phyloP scores from a whole-genome alignment of 225 moss, liverwort and hornwort species.

The Bryoerythrophyllum caledonicum region DNA sequence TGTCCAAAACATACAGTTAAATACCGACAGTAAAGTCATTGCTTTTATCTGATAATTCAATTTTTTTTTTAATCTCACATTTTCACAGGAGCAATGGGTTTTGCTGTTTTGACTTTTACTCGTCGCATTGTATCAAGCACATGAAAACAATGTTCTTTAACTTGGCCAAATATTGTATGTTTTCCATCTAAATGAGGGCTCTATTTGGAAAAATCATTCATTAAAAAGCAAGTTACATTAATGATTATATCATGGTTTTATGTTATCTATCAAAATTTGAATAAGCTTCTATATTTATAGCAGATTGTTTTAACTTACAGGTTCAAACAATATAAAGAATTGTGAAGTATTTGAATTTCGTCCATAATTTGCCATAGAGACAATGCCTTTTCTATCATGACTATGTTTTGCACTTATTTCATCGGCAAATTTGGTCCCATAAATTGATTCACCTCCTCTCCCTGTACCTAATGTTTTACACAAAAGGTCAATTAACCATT shows the following conservation, averaged over 20 bases:
- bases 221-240: not conserved
- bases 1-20: too few species aligned
- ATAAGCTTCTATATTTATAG: too few species aligned
- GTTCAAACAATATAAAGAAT: conserved; percentile 84
- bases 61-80: conserved; percentile 23
- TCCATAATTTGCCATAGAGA: conserved; percentile 96
- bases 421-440: conserved; percentile 70
- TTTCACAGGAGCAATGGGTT: conserved; percentile 61
- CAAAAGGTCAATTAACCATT: not conserved
- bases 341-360: conserved; percentile 88
- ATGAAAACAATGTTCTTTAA: conserved; percentile 60
- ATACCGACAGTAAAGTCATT: too few species aligned
- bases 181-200: conserved; percentile 84
- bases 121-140: conserved; percentile 76
- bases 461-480: conserved; percentile 51
- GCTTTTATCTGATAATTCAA: too few species aligned
- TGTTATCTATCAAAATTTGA: too few species aligned
- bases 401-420: conserved; percentile 93
- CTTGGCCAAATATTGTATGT: conserved; percentile 85
- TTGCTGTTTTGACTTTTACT: conserved; percentile 57
- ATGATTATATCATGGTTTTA: not conserved
- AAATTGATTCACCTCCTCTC: conserved; percentile 83
- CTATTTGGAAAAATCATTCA: conserved; percentile 21
- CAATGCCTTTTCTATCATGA: conserved; percentile 84
- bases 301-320: conserved; percentile 36